These are phyloP conservation scores for Huntiella savannae DNA, from an alignment of 2,329 filamentous ascomycete species.

Conservation along the genomic window DNA sequence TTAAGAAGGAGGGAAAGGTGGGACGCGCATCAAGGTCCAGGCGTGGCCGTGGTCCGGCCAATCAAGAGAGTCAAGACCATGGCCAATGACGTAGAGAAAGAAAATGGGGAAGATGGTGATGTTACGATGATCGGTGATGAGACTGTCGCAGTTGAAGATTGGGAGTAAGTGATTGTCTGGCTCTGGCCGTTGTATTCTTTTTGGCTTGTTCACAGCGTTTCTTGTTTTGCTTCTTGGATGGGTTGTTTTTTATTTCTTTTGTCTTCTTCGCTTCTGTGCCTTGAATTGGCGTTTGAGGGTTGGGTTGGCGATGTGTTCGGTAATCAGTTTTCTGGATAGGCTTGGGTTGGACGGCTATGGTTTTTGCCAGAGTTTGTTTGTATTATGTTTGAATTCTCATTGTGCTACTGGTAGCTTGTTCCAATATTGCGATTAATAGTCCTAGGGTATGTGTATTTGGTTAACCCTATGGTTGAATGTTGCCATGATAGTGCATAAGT, in stretches of 20 bases:
- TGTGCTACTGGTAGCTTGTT: no score
- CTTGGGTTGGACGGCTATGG: background rate
- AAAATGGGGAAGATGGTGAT: conserved; percentile 20
- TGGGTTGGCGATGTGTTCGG: background rate
- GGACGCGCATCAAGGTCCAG: conserved; percentile 31
- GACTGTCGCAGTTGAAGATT: conserved; percentile 28
- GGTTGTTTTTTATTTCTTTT: conserved; percentile 3
- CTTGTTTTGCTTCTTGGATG: background rate
- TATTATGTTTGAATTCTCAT: no score
- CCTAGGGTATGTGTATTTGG: no score
- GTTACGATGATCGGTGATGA: conserved; percentile 25
- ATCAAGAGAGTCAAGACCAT: conserved; percentile 22
- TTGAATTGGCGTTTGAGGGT: conserved; percentile 1
- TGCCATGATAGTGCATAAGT: no score
- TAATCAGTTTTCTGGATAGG: background rate
- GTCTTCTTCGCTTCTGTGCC: background rate
- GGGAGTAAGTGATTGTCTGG: conserved; percentile 2
- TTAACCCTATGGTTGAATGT: no score
- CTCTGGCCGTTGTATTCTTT: background rate
- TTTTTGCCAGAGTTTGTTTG: no score
- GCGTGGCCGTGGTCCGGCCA: conserved; percentile 28
- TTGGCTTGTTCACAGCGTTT: background rate
- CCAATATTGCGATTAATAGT: no score
- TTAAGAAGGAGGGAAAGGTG: conserved; percentile 51
- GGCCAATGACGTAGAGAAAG: conserved; percentile 15